phyloP scores from a whole-genome alignment of 1,139 yeast species.

The Hyphopichia pseudoburtonii region DNA sequence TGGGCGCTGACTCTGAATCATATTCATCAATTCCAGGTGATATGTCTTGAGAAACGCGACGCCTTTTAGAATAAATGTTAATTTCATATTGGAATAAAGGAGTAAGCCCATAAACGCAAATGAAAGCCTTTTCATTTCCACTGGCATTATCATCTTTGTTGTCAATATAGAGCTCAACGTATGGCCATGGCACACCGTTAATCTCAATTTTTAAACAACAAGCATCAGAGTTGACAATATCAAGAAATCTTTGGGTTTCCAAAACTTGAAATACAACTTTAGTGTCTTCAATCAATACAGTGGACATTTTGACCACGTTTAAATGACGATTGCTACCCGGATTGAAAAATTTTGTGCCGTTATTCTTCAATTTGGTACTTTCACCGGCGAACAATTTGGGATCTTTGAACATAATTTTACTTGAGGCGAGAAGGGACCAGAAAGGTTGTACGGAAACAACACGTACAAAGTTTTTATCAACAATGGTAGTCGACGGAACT shows the following conservation, averaged over 20 bases:
- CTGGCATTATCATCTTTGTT: slow-evolving; percentile 33
- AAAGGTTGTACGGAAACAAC: slow-evolving; percentile 52
- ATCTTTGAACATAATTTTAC: slow-evolving; percentile 51
- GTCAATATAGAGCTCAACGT: slow-evolving; percentile 43
- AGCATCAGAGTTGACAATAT: slow-evolving; percentile 20
- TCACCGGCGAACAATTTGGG: slow-evolving; percentile 56
- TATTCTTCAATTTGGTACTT: slow-evolving; percentile 32
- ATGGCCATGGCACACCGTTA: slow-evolving; percentile 61
- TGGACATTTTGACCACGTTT: slow-evolving; percentile 19
- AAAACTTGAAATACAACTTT: slow-evolving; percentile 44
- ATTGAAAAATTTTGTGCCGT: slow-evolving; percentile 16
- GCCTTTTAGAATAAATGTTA: slow-evolving; percentile 48
- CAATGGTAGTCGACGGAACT: slow-evolving; percentile 24
- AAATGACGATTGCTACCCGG: slow-evolving; percentile 1
- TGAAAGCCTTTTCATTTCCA: slow-evolving; percentile 41
- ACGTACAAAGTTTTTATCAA: slow-evolving; percentile 16
- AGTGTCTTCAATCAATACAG: slow-evolving; percentile 32
- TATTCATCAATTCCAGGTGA: background rate
- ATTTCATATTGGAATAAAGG: slow-evolving; percentile 70
- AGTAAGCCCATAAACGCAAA: slow-evolving; percentile 59
- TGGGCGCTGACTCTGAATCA: no score
- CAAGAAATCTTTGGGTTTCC: slow-evolving; percentile 20
- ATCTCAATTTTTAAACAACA: slow-evolving; percentile 47
- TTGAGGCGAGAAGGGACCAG: slow-evolving; percentile 67
- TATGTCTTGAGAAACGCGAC: slow-evolving; percentile 15